Conservation (phyloP, 208 protist species). For the Trypanosoma theileri region DNA sequence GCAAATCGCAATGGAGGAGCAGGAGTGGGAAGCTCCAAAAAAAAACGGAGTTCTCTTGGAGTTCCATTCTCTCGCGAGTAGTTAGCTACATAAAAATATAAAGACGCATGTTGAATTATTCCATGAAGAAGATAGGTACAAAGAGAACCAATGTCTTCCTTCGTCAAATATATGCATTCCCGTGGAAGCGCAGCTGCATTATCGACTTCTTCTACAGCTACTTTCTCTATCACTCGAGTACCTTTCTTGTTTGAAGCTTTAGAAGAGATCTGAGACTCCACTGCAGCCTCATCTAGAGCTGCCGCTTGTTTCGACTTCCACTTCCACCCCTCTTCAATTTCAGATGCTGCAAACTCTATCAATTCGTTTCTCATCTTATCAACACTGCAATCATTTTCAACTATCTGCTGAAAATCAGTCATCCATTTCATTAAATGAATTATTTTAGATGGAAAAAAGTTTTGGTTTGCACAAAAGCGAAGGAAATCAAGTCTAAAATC, state of each 20-base stretch:
- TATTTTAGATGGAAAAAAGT: conserved; percentile 55
- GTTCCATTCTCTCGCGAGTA: conserved; percentile 10
- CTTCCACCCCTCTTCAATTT: conserved; percentile 58
- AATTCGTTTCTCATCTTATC: conserved; percentile 26
- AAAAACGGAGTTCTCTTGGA: conserved; percentile 23
- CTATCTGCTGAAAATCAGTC: conserved; percentile 23
- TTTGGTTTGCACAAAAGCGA: conserved; percentile 57
- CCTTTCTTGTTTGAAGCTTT: conserved; percentile 30
- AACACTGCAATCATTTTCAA: conserved; percentile 14
- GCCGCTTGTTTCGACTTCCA: conserved; percentile 55
- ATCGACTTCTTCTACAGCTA: conserved; percentile 54
- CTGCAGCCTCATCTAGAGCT: conserved; percentile 7
- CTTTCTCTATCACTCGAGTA: conserved; percentile 29
- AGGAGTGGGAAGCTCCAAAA: conserved; percentile 48
- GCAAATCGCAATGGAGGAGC: conserved; percentile 35
- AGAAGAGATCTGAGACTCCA: neutral
- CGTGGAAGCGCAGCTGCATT: conserved; percentile 46
- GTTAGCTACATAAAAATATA: conserved; percentile 47
- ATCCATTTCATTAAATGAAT: conserved; percentile 63
- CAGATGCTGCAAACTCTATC: conserved; percentile 41
- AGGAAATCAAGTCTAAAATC: conserved; percentile 66
- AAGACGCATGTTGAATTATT: conserved; percentile 54
- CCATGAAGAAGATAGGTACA: conserved; percentile 51
- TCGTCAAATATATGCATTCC: conserved; percentile 70
- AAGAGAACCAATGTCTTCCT: conserved; percentile 44